Conservation (phyloP, 768 basidiomycete genomes). For the Clitopilus hobsonii region DNA sequence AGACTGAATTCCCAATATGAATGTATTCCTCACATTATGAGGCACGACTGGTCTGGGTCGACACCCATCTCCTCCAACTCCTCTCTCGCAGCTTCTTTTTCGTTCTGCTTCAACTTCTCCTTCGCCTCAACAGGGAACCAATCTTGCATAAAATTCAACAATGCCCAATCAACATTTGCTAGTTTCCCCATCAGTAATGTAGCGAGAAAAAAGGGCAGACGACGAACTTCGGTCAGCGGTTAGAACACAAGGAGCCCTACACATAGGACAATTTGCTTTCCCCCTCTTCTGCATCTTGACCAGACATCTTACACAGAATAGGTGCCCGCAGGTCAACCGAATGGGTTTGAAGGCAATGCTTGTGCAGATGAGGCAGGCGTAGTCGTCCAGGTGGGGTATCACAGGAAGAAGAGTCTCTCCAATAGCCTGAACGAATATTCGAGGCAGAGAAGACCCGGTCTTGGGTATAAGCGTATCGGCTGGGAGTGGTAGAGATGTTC, state of each 20-base stretch:
- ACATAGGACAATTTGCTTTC: conserved; percentile 77
- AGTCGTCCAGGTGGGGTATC: conserved; percentile 79
- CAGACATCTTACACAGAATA: conserved; percentile 75
- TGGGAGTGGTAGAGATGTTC: conserved; percentile 74
- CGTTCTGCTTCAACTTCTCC: conserved; percentile 70
- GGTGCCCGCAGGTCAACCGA: conserved; percentile 72
- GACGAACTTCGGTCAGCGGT: conserved; percentile 70
- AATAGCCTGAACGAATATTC: conserved; percentile 70
- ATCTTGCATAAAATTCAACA: conserved; percentile 82
- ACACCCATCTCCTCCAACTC: conserved; percentile 63
- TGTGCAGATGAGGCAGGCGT: conserved; percentile 84
- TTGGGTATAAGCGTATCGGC: conserved; percentile 13
- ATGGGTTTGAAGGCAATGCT: conserved; percentile 92
- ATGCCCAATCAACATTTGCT: conserved; percentile 78
- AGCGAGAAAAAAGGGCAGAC: neutral
- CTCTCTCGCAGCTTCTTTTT: conserved; percentile 69
- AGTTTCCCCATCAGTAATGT: conserved; percentile 2
- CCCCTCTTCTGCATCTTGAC: conserved; percentile 89
- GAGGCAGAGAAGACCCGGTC: conserved; percentile 22
- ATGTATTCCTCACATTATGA: conserved; percentile 12
- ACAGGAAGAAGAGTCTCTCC: conserved; percentile 79
- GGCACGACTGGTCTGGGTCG: conserved; percentile 37
- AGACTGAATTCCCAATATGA: neutral
- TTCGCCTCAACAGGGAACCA: conserved; percentile 89
- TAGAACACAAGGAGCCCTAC: conserved; percentile 73